These are phyloP conservation scores for Aphanoascus verrucosus DNA, from an alignment of 2,329 filamentous ascomycete species.

Conservation along the genomic window DNA sequence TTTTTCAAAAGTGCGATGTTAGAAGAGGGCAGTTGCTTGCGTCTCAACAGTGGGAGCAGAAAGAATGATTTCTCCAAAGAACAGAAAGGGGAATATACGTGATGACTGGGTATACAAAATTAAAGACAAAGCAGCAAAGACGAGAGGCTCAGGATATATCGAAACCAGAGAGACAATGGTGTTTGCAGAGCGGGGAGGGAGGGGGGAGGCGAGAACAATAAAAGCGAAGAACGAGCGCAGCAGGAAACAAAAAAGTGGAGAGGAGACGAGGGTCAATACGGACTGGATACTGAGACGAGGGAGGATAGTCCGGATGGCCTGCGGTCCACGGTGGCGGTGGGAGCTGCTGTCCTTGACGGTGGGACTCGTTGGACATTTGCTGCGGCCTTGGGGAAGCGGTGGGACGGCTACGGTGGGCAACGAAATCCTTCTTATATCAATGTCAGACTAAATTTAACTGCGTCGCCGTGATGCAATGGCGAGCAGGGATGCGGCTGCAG, in stretches of 20 bases:
- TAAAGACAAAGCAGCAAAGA: neutral
- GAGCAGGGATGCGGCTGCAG: slow-evolving; percentile 11
- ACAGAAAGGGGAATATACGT: neutral
- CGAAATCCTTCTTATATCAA: slow-evolving; percentile 9
- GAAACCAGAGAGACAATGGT: neutral
- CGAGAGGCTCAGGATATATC: neutral
- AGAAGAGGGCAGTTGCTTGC: neutral
- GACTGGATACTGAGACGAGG: slow-evolving; percentile 26
- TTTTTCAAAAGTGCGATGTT: slow-evolving; percentile 15
- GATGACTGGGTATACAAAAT: neutral
- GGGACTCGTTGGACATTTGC: slow-evolving; percentile 37
- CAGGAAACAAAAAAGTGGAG: slow-evolving; percentile 3
- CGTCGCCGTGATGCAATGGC: slow-evolving; percentile 10
- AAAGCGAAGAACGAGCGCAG: neutral
- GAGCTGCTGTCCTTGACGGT: slow-evolving; percentile 37
- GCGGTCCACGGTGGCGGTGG: slow-evolving; percentile 32
- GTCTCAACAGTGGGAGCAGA: slow-evolving; percentile 8
- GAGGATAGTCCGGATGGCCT: slow-evolving; percentile 31
- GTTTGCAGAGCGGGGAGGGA: neutral
- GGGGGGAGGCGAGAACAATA: neutral
- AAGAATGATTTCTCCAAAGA: slow-evolving; percentile 5
- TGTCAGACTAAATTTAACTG: slow-evolving; percentile 1
- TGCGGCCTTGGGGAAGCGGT: slow-evolving; percentile 15
- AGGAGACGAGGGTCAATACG: slow-evolving; percentile 13
- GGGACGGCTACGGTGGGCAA: slow-evolving; percentile 6